These are phyloP conservation scores for Abrus pulchellus DNA, from an alignment of 306 rosid genomes.

Conservation along the genomic window DNA sequence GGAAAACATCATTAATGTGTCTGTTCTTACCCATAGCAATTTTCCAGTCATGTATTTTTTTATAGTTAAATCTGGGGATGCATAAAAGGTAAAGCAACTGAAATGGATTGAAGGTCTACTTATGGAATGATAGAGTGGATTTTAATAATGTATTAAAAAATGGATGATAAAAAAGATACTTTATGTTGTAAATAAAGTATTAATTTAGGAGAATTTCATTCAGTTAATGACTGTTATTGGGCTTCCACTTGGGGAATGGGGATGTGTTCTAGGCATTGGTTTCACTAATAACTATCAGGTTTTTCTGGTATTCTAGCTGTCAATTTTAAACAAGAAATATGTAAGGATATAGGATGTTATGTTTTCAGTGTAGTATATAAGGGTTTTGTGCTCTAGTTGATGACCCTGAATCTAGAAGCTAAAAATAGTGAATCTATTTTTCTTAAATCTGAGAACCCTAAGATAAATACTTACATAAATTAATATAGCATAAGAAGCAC, in stretches of 20 bases:
- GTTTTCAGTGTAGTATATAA: constrained; percentile 20
- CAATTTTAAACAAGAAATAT: constrained; percentile 21
- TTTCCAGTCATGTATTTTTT: constrained; percentile 34
- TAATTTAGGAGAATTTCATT: constrained; percentile 22
- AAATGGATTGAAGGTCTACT: constrained; percentile 20
- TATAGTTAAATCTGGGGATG: constrained; percentile 14
- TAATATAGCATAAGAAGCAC: constrained; percentile 22
- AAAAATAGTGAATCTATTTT: constrained; percentile 31
- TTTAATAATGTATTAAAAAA: constrained; percentile 23
- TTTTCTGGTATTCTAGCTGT: constrained; percentile 35
- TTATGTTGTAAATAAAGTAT: constrained; percentile 4
- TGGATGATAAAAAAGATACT: background rate
- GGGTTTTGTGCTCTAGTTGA: constrained; percentile 41
- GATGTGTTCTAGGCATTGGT: background rate
- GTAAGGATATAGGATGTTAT: constrained; percentile 21
- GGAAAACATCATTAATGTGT: constrained; percentile 13
- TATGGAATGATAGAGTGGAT: constrained; percentile 37
- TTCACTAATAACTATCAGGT: constrained; percentile 7
- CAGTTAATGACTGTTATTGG: constrained; percentile 1
- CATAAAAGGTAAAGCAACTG: constrained; percentile 31
- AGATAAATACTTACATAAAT: constrained; percentile 32
- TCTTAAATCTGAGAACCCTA: constrained; percentile 23
- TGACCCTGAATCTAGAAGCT: constrained; percentile 33
- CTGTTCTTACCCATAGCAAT: constrained; percentile 30
- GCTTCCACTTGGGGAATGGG: constrained; percentile 27